Conservation (phyloP, 495 filamentous ascomycete genomes). For the Tricharina praecox region DNA sequence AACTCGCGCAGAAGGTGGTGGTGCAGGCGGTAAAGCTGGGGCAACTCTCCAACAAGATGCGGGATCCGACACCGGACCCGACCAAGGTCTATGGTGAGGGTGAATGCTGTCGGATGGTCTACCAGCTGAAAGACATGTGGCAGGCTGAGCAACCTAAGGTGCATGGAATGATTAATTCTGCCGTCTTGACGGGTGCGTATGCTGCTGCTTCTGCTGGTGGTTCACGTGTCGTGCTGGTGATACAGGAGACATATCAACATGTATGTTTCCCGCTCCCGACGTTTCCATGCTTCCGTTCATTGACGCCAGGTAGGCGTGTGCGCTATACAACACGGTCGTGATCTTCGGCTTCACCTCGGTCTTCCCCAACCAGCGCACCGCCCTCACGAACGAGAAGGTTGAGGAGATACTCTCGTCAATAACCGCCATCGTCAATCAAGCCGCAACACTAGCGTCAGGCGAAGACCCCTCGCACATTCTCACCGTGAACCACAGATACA, state of each 20-base stretch:
- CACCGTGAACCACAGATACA: conserved; percentile 9
- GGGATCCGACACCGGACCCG: not conserved
- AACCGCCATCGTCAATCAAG: not conserved
- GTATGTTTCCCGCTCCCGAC: conserved; percentile 3
- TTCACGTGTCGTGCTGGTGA: conserved; percentile 1
- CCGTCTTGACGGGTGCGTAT: conserved; percentile 1
- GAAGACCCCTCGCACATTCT: not conserved
- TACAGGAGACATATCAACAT: conserved; percentile 12
- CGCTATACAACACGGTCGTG: not conserved
- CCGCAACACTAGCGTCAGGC: not conserved
- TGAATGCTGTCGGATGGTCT: conserved; percentile 9
- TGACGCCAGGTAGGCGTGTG: not conserved
- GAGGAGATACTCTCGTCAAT: conserved; percentile 26
- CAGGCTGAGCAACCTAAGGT: not conserved
- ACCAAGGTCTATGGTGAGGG: conserved; percentile 4
- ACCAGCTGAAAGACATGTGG: conserved; percentile 12
- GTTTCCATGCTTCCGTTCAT: too few relatives aligned
- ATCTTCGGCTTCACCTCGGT: conserved; percentile 34
- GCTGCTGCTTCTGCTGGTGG: conserved; percentile 4
- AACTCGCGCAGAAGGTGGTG: conserved; percentile 10
- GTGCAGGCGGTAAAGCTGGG: conserved; percentile 15
- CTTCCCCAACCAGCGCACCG: conserved; percentile 33
- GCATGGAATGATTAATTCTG: not conserved
- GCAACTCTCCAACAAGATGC: conserved; percentile 9
- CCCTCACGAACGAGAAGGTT: conserved; percentile 26